phyloP scores from a whole-genome alignment of 805 yeast genomes.

The Blastobotrys attinorum region DNA sequence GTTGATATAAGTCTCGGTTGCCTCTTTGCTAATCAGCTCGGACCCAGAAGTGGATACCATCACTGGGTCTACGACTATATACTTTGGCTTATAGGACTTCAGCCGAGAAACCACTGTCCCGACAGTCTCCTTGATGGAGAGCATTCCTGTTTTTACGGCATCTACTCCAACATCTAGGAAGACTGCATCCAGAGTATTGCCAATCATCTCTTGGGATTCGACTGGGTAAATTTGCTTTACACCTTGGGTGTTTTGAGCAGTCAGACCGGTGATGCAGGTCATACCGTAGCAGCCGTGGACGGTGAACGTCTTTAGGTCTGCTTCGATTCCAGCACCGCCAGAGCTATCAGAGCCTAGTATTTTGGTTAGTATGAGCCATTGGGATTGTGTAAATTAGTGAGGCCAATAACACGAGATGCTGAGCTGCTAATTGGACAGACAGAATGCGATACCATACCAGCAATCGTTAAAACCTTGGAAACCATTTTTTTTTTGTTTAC shows the following conservation, averaged over 20 bases:
- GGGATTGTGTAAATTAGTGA: no score
- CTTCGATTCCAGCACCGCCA: conserved; percentile 91
- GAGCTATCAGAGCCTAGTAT: conserved; percentile 67
- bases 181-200: conserved; percentile 43
- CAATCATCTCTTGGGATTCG: conserved; percentile 38
- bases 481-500: no score
- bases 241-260: conserved; percentile 62
- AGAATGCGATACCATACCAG: no score
- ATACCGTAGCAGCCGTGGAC: conserved; percentile 70
- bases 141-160: conserved; percentile 76
- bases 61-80: conserved; percentile 72
- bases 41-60: conserved; percentile 77
- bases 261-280: conserved; percentile 70
- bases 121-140: conserved; percentile 46
- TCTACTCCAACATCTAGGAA: conserved; percentile 54
- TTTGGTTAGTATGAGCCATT: no score
- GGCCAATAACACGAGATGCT: no score
- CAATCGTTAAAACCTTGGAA: conserved; percentile 21
- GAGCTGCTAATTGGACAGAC: no score
- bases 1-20: conserved; percentile 37
- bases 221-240: conserved; percentile 34
- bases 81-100: conserved; percentile 26
- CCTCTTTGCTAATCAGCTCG: conserved; percentile 41
- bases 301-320: conserved; percentile 72
- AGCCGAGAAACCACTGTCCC: conserved; percentile 35